Base-by-base conservation (phyloP, 352 stramenopile genomes). In the Globisporangium recalcitrans region DNA sequence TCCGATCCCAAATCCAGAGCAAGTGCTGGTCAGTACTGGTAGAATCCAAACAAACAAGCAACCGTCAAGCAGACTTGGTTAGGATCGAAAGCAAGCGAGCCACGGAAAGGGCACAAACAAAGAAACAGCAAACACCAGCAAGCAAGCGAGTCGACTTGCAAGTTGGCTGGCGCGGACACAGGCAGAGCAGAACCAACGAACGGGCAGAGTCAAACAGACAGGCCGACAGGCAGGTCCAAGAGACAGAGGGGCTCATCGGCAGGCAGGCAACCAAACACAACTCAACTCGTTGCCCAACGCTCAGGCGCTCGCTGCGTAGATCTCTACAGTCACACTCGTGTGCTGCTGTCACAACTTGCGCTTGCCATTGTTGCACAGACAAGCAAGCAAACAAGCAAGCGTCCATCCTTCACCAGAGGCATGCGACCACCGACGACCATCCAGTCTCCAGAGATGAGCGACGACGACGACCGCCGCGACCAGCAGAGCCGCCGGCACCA, bases 1-100 rank as follows among this genome's bases (percentile, higher is more conserved):
- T 51, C 44, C 46, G 46, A 52, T 54, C 48, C 26, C 48, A 54
- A 54, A 54, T 54, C 48, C 22, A 53, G 34, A 32, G 44, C 22
- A n/a, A 3, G 40, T n/a, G 14, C 3, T n/a, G 22, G 11, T n/a
- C n/a, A n/a, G n/a, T n/a, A n/a, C n/a, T 27, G 42, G 42, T 48
- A 48, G 42, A 48, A 48, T 48, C 14, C 42, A 51, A 51, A 51
- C 46, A 52, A 52, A 16, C 47, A 53, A 53, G 24, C 24, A 21
- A 32, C 7, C 47, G 10, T 29, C n/a, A 51, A n/a, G 26, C 19
- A 4, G 26, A n/a, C 21, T 9, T 16, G 29, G 2, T 16, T 26
- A 16, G 21, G 44, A 29, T 13, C 48, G 48, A 31, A 21, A 10
- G 22, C 16, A 29, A 21, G 9, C 44, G 16, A 21, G 42, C 19